Evolutionary conservation across 176 grass and related monocot genomes (phyloP).

Genomic region (Pontederia crassipes): DNA sequence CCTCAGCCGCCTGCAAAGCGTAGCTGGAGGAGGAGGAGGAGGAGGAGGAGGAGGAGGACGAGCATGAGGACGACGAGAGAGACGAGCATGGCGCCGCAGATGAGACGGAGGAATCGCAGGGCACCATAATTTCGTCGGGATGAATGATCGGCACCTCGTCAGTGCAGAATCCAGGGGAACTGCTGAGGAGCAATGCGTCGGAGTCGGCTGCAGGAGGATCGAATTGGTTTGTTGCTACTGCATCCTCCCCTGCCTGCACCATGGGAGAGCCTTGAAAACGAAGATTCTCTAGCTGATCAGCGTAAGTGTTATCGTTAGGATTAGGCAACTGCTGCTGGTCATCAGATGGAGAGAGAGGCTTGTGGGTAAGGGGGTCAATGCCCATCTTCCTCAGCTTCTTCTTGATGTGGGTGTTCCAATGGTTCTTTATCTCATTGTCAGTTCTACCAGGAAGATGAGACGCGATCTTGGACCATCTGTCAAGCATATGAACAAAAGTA

Average conservation of each 20-base stretch:
- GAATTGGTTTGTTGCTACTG: not conserved
- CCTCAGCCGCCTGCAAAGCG: not conserved
- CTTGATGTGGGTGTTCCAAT: constrained; percentile 31
- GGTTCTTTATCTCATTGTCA: constrained; percentile 28
- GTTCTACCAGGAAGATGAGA: constrained; percentile 24
- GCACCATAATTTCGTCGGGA: constrained; percentile 7
- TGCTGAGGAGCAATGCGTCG: not conserved
- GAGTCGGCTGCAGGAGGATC: not conserved
- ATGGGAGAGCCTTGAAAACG: no score
- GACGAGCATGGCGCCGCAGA: not conserved
- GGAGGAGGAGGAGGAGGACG: not conserved
- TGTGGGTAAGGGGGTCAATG: constrained; percentile 19
- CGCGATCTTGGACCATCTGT: constrained; percentile 27
- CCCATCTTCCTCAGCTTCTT: constrained; percentile 28
- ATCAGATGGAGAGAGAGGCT: not conserved
- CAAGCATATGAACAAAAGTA: not conserved
- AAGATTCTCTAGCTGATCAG: no score
- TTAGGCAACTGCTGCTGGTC: not conserved
- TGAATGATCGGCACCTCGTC: constrained; percentile 18
- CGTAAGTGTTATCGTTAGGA: no score
- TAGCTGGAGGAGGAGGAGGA: not conserved
- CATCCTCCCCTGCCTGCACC: not conserved
- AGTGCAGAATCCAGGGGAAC: constrained; percentile 2
- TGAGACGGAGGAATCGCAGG: not conserved
- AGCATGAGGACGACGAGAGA: not conserved